A percentile compares a stretch with the other conserved stretches of the same genome.
Conservation (phyloP, 805 yeast genomes). For the Groenewaldozyma salmanticensis region DNA sequence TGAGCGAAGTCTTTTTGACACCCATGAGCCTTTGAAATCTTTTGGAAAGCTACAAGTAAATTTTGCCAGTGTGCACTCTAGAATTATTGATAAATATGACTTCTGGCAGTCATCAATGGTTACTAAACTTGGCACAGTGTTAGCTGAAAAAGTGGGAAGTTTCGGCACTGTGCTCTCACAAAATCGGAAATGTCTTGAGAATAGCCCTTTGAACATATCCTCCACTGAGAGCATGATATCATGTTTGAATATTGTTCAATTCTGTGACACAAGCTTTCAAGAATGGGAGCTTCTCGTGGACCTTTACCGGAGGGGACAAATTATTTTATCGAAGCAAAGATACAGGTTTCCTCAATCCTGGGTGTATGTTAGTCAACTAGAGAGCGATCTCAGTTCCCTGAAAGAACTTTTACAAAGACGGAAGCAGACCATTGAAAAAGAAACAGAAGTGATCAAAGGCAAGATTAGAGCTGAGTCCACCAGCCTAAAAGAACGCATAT, state of each 20-base stretch:
- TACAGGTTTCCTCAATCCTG: constrained; percentile 43
- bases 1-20: constrained; percentile 41
- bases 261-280: constrained; percentile 18
- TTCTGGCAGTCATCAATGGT: constrained; percentile 44
- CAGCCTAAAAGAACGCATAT: constrained; percentile 28
- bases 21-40: constrained; percentile 30
- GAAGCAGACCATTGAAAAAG: constrained; percentile 31
- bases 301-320: constrained; percentile 31
- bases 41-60: constrained; percentile 40
- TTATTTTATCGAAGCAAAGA: constrained; percentile 34
- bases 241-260: constrained; percentile 33
- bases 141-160: constrained; percentile 26
- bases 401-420: constrained; percentile 31
- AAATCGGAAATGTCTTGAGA: constrained; percentile 32
- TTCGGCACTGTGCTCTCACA: constrained; percentile 27
- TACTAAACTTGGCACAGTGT: constrained; percentile 31
- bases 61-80: constrained; percentile 43
- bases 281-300: constrained; percentile 19
- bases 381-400: constrained; percentile 37
- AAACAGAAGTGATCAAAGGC: constrained; percentile 34
- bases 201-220: constrained; percentile 26
- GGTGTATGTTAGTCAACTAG: constrained; percentile 56
- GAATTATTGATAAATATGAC: constrained; percentile 46
- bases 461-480: constrained; percentile 34
- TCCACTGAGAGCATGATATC: constrained; percentile 31